A percentile compares a stretch with the other conserved stretches of the same genome.
Conservation (phyloP, 1,284 basidiomycete species). For the Cutaneotrichosporon sp. region DNA sequence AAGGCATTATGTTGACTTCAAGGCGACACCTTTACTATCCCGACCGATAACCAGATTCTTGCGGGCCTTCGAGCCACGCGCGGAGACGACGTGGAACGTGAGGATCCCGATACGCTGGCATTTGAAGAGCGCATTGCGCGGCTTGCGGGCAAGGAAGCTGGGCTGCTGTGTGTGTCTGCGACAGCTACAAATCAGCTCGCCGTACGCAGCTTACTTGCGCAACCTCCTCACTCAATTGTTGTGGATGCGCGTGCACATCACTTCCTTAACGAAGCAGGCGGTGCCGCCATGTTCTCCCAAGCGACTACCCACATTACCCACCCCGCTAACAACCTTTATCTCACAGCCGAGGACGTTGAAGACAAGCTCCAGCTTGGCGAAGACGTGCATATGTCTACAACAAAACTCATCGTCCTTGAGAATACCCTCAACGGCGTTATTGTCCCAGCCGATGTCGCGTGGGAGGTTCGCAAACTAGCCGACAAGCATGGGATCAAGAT, state of each 20-base stretch:
- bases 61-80: slow-evolving; percentile 51
- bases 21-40: slow-evolving; percentile 53
- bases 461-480: slow-evolving; percentile 75
- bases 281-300: slow-evolving; percentile 82
- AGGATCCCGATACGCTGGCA: slow-evolving; percentile 57
- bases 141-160: slow-evolving; percentile 70
- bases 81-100: slow-evolving; percentile 54
- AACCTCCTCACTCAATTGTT: slow-evolving; percentile 78
- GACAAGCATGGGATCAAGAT: slow-evolving; percentile 65
- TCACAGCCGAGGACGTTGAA: slow-evolving; percentile 73
- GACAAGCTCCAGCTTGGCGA: slow-evolving; percentile 62
- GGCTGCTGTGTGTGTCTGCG: slow-evolving; percentile 76
- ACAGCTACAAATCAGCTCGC: slow-evolving; percentile 85
- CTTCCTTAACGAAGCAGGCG: slow-evolving; percentile 59
- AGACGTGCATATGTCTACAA: slow-evolving; percentile 75
- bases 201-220: slow-evolving; percentile 77
- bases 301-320: slow-evolving; percentile 58
- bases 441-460: slow-evolving; percentile 82
- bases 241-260: slow-evolving; percentile 80
- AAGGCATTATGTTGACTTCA: no score
- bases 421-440: slow-evolving; percentile 91
- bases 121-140: slow-evolving; percentile 75
- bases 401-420: slow-evolving; percentile 74
- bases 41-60: slow-evolving; percentile 52
- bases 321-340: slow-evolving; percentile 53